Base-by-base conservation (phyloP, 2,329 filamentous ascomycete genomes). In the Monosporascus sp. region DNA sequence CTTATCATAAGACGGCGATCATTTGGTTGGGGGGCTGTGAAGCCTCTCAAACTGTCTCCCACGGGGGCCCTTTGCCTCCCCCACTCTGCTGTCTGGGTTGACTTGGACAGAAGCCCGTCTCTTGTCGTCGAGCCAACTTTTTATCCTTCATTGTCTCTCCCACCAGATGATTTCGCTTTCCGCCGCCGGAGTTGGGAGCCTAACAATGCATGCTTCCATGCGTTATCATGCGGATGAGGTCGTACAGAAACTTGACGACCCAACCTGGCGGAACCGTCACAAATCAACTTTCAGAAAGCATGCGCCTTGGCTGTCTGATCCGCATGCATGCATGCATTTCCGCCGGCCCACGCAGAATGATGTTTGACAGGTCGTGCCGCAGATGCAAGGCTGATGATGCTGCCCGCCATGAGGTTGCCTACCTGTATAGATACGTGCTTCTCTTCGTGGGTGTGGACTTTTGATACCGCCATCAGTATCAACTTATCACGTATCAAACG, bases 161-260 rank as follows among this genome's bases (percentile, higher is more conserved):
- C 9, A 31, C 5, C 27, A 31, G 11, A 31, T 31, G 9, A 31
- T 14, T 35, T 35, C 31, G 31, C 31, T 35, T 35, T 35, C 31
- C 9, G 31, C 11, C 31, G 4, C 5, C 31, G 3, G 31, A 11
- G 31, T 35, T 35, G 31, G 31, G 31, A 35, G 31, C 31, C 9
- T 35, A 35, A 14, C 11, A 46, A 46, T 46, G 11, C 9, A n/a
- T 46, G 20, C 24, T 31, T 27, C 43, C 17, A 31, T 24, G 31
- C 31, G 11, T 5, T 15, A 17, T 46, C 20, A 46, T 15, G 43
- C 43, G 43, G 43, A 27, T 27, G 43, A 46, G 50, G 56, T 60
- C 54, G 46, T 46, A 53, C 48, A 46, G 43, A 52, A 48, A 50
- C 51, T 53, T 51, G 53, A 53, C 47, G 55, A 58, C 51, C 57